These are phyloP conservation scores for Phytomonas francai DNA, from an alignment of 208 protist genomes.

Conservation along the genomic window DNA sequence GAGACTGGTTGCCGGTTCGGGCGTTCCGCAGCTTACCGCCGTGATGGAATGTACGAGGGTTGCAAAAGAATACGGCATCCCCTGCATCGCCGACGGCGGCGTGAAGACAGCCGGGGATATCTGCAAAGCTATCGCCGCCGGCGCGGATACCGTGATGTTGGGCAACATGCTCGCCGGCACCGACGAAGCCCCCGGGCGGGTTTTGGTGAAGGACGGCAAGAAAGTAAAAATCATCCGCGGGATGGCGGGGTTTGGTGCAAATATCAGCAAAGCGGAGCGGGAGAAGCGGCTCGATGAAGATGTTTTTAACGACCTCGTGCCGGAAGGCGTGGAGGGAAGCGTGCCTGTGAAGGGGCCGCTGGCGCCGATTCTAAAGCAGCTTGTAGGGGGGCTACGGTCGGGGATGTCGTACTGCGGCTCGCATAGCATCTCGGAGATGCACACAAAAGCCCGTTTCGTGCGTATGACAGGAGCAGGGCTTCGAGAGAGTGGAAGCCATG, in stretches of 20 bases:
- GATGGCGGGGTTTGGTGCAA: constrained; percentile 88
- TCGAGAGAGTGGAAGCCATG: constrained; percentile 82
- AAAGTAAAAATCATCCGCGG: constrained; percentile 90
- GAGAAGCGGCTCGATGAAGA: constrained; percentile 73
- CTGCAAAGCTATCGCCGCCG: constrained; percentile 84
- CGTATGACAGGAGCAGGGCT: constrained; percentile 77
- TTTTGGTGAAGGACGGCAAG: constrained; percentile 86
- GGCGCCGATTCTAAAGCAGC: constrained; percentile 68
- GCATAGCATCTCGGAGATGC: constrained; percentile 71
- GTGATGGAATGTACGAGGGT: constrained; percentile 68
- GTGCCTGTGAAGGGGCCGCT: constrained; percentile 81
- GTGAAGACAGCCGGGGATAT: constrained; percentile 79
- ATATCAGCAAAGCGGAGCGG: constrained; percentile 87
- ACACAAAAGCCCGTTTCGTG: constrained; percentile 66
- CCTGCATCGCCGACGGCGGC: constrained; percentile 88
- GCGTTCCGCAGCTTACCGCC: constrained; percentile 83
- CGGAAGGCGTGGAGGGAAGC: constrained; percentile 85
- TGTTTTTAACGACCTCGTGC: constrained; percentile 82
- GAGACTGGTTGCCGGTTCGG: constrained; percentile 75
- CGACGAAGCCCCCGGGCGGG: constrained; percentile 78
- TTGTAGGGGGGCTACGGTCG: constrained; percentile 83
- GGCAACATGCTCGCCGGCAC: constrained; percentile 88
- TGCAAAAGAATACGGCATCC: constrained; percentile 54
- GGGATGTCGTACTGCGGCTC: constrained; percentile 89
- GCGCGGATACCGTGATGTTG: constrained; percentile 85